A percentile compares a stretch with the other conserved stretches of the same genome.
These are phyloP conservation scores for Stagonosporopsis tanaceti DNA, from an alignment of 2,329 filamentous ascomycete species.

Conservation along the genomic window DNA sequence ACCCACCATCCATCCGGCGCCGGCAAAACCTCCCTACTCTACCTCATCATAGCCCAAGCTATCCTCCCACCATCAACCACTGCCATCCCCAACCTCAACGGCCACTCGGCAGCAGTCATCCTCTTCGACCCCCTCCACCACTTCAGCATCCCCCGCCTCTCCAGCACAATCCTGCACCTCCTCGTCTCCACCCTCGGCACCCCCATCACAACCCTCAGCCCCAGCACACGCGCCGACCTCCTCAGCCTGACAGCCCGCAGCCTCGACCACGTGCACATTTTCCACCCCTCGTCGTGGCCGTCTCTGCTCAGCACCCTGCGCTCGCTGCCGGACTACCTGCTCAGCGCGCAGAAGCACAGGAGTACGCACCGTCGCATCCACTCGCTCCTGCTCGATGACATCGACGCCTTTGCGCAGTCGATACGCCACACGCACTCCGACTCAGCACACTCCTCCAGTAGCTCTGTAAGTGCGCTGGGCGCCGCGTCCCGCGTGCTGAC, in stretches of 20 bases:
- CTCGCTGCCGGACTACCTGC: constrained; percentile 59
- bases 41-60: constrained; percentile 61
- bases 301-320: constrained; percentile 60
- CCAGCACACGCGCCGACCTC: neutral
- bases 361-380: constrained; percentile 58
- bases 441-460: neutral
- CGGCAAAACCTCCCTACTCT: constrained; percentile 68
- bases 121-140: constrained; percentile 64
- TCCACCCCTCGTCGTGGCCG: constrained; percentile 61
- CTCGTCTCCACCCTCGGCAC: constrained; percentile 11
- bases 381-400: constrained; percentile 63
- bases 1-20: constrained; percentile 52
- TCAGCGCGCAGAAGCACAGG: constrained; percentile 56
- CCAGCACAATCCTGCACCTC: constrained; percentile 42
- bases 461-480: constrained; percentile 15
- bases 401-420: constrained; percentile 56
- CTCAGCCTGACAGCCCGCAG: constrained; percentile 45
- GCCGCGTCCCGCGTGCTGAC: constrained; percentile 30
- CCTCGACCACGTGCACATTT: constrained; percentile 66
- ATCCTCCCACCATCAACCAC: constrained; percentile 55
- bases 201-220: neutral
- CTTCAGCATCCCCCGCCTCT: constrained; percentile 61
- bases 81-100: constrained; percentile 43
- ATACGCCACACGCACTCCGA: constrained; percentile 13
- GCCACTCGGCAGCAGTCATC: constrained; percentile 56